Conservation (phyloP, 2,329 filamentous ascomycete species). For the Fusarium paranaense region DNA sequence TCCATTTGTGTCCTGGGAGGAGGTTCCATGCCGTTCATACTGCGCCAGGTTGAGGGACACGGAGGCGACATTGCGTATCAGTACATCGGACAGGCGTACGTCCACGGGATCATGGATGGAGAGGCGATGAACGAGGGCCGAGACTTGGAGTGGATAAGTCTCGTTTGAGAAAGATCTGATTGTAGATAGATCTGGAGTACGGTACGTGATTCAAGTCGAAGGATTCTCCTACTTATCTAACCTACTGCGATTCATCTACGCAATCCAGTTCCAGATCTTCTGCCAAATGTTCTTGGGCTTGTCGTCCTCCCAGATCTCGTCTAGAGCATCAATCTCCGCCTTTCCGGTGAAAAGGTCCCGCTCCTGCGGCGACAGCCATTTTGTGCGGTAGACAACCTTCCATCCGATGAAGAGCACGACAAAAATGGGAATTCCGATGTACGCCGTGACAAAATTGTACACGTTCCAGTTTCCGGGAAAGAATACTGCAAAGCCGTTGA, state of each 20-base stretch:
- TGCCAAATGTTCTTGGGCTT: background rate
- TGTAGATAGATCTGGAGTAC: background rate
- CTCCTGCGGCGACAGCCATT: background rate
- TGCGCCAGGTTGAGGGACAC: background rate
- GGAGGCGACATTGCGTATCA: background rate
- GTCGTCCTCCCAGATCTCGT: background rate
- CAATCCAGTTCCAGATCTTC: background rate
- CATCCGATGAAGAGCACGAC: background rate
- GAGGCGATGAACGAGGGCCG: background rate
- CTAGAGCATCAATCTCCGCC: background rate
- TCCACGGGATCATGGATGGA: background rate
- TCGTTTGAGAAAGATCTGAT: background rate
- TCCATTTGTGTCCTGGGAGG: background rate
- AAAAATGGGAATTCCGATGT: background rate
- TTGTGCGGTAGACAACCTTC: background rate
- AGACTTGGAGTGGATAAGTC: background rate
- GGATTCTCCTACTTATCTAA: background rate
- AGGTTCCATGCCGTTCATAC: background rate
- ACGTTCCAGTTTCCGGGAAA: background rate
- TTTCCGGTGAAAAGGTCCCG: background rate
- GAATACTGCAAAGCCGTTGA: background rate
- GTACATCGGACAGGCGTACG: background rate
- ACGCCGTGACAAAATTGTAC: background rate
- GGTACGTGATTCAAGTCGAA: background rate
- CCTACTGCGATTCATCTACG: background rate